Conservation (phyloP, 345 rosid species). For the Lepidium africanum region DNA sequence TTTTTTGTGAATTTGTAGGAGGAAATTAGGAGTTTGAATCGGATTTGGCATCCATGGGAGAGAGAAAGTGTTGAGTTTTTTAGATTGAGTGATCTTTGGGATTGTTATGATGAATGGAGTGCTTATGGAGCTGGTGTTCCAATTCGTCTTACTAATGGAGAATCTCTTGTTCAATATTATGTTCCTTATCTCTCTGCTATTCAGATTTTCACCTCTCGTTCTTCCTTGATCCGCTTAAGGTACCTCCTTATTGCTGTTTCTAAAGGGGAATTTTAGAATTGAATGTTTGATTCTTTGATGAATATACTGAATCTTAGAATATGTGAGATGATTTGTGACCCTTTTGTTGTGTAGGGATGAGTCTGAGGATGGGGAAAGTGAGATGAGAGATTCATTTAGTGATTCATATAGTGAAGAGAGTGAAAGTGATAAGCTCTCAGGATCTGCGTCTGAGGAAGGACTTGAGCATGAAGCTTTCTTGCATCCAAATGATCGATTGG, state of each 20-base stretch:
- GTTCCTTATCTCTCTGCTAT: conserved; percentile 97
- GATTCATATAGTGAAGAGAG: conserved; percentile 88
- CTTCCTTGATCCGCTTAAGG: conserved; percentile 69
- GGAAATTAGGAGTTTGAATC: conserved; percentile 76
- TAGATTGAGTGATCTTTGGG: conserved; percentile 81
- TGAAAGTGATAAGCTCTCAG: conserved; percentile 77
- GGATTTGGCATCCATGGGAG: conserved; percentile 90
- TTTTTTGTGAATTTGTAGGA: conserved; percentile 38
- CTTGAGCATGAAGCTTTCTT: conserved; percentile 55
- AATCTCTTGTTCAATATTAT: conserved; percentile 86
- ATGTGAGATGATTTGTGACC: background rate
- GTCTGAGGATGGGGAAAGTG: conserved; percentile 60
- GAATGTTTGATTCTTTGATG: background rate
- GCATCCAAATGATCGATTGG: conserved; percentile 69
- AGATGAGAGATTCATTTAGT: conserved; percentile 72
- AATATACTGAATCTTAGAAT: background rate
- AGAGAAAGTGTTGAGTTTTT: conserved; percentile 86
- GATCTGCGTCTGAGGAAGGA: conserved; percentile 88
- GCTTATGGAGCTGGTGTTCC: conserved; percentile 99
- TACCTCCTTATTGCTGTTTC: conserved; percentile 1
- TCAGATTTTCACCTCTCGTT: conserved; percentile 80
- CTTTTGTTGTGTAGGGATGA: conserved; percentile 54
- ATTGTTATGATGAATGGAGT: conserved; percentile 94
- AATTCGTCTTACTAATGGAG: conserved; percentile 49
- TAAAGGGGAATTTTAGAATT: background rate